Percentiles rank a stretch among this genome's conserved stretches.
phyloP scores from a whole-genome alignment of 208 protist genomes.

The Leishmania lainsoni region DNA sequence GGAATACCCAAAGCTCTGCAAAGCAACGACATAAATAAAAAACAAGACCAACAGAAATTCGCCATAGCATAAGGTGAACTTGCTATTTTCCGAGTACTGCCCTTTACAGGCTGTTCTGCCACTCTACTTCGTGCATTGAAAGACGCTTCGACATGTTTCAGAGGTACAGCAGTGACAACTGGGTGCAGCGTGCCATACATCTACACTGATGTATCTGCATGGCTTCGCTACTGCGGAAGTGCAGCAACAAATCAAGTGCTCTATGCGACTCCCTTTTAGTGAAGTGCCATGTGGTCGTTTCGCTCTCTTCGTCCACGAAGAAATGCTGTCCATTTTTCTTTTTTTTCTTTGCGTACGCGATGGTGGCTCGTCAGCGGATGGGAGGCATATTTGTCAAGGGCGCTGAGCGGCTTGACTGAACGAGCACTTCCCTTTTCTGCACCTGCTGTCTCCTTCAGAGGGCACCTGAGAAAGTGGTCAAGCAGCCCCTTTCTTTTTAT shows the following conservation, averaged over 20 bases:
- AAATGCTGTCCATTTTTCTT: neutral
- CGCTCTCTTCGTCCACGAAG: neutral
- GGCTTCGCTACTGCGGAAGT: neutral
- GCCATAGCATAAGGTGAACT: neutral
- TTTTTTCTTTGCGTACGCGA: neutral
- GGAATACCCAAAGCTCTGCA: neutral
- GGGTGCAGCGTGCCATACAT: neutral
- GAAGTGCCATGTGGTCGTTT: neutral
- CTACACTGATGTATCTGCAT: neutral
- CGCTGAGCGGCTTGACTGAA: neutral
- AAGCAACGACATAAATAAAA: constrained; percentile 1
- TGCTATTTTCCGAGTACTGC: neutral
- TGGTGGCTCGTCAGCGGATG: neutral
- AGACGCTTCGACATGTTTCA: neutral
- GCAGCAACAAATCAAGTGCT: neutral
- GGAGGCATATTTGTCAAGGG: neutral
- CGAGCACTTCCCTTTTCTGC: neutral
- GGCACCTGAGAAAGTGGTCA: neutral
- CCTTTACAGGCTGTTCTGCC: neutral
- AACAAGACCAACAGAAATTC: neutral
- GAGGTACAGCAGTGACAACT: neutral
- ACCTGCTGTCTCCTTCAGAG: neutral
- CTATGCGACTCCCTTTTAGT: neutral
- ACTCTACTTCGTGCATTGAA: neutral
- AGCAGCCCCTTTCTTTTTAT: neutral